phyloP scores from a whole-genome alignment of 2,329 filamentous ascomycete genomes.

The Curvularia lunata region DNA sequence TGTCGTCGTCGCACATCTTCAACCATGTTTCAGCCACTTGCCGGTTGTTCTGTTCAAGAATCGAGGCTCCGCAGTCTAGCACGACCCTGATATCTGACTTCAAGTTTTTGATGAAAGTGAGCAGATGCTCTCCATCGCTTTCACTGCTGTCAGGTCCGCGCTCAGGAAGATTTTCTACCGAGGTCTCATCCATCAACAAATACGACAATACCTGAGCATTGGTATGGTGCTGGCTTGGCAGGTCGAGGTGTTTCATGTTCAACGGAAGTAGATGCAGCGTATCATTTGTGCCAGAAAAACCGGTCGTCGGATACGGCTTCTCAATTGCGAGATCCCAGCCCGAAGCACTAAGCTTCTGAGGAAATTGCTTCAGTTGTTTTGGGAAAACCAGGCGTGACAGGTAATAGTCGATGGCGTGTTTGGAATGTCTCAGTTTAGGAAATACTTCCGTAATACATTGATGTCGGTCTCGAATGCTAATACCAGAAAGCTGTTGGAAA shows the following conservation, averaged over 20 bases:
- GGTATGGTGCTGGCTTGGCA: constrained; percentile 64
- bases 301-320: constrained; percentile 61
- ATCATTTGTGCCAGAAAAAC: constrained; percentile 75
- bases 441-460: constrained; percentile 61
- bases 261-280: constrained; percentile 64
- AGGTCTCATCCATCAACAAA: constrained; percentile 57
- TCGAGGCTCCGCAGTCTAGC: constrained; percentile 73
- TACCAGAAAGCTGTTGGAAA: constrained; percentile 50
- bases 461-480: constrained; percentile 54
- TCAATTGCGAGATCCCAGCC: constrained; percentile 68
- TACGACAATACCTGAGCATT: constrained; percentile 70
- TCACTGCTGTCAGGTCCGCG: constrained; percentile 1
- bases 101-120: constrained; percentile 54
- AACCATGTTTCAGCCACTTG: constrained; percentile 61
- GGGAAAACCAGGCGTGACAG: constrained; percentile 65
- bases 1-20: constrained; percentile 40
- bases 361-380: constrained; percentile 67
- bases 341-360: constrained; percentile 66
- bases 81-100: constrained; percentile 61
- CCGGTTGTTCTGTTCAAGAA: constrained; percentile 63
- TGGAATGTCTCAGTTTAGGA: constrained; percentile 59
- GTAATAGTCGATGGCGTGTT: constrained; percentile 68
- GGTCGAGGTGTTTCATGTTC: constrained; percentile 62
- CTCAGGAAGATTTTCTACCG: constrained; percentile 37
- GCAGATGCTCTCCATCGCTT: constrained; percentile 50